phyloP scores from a whole-genome alignment of 306 rosid species.

The Benincasa hispida region DNA sequence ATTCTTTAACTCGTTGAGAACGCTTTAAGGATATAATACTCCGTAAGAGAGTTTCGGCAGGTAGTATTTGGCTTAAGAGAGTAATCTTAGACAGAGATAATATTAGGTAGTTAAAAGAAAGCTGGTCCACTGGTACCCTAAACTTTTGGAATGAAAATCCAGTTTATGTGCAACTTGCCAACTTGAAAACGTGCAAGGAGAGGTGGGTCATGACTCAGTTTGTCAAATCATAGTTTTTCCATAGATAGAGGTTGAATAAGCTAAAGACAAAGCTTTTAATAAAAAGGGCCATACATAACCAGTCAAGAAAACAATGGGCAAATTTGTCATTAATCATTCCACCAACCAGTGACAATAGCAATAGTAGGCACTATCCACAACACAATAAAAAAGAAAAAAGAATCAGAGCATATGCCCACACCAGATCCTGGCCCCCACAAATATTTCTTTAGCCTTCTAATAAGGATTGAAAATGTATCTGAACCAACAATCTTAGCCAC shows the following conservation, averaged over 20 bases:
- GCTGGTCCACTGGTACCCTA: neutral
- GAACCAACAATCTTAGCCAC: constrained; percentile 13
- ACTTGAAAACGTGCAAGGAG: constrained; percentile 4
- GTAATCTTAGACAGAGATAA: neutral
- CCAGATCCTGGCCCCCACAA: constrained; percentile 14
- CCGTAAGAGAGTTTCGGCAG: neutral
- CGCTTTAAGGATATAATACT: neutral
- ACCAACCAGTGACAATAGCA: constrained; percentile 14
- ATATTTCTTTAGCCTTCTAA: constrained; percentile 10
- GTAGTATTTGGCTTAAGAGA: neutral
- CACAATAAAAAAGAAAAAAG: neutral
- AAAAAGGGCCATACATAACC: constrained; percentile 17
- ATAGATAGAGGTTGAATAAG: neutral
- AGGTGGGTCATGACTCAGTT: neutral
- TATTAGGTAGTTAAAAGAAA: neutral
- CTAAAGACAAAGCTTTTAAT: constrained; percentile 9
- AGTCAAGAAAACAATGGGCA: constrained; percentile 7
- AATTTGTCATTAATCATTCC: constrained; percentile 9
- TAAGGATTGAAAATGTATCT: constrained; percentile 1
- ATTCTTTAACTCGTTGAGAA: neutral
- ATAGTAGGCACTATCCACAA: neutral
- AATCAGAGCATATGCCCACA: constrained; percentile 16
- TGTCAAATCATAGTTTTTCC: constrained; percentile 13
- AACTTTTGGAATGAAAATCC: neutral
- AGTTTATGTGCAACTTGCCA: neutral